A percentile compares a stretch with the other conserved stretches of the same genome.
Evolutionary conservation across 768 basidiomycete genomes (phyloP).

Genomic region (Tricholoma furcatifolium): DNA sequence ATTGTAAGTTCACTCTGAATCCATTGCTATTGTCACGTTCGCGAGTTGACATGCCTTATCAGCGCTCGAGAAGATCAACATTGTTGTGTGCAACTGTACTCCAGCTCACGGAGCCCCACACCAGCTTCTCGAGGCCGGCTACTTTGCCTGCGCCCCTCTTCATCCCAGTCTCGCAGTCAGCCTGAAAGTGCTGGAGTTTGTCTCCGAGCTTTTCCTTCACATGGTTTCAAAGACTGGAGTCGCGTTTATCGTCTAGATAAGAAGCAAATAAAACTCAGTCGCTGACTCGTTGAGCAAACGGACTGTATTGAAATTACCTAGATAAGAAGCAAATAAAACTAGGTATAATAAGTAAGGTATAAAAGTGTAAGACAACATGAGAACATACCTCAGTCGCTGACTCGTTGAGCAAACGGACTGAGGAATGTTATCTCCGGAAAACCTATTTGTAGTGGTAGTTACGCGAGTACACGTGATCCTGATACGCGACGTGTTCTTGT

Average conservation of each 20-base stretch:
- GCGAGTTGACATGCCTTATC: no score
- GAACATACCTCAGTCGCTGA: background rate
- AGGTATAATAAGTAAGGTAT: background rate
- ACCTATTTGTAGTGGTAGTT: background rate
- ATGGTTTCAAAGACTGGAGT: no score
- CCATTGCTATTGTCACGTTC: no score
- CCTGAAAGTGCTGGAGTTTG: no score
- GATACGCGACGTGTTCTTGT: background rate
- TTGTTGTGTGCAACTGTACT: no score
- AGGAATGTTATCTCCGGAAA: background rate
- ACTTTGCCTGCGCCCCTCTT: no score
- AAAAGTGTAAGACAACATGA: background rate
- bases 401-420: background rate
- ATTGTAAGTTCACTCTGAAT: no score
- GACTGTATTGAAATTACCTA: background rate
- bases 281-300: background rate
- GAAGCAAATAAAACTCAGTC: background rate
- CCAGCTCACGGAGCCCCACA: no score
- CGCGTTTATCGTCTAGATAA: background rate
- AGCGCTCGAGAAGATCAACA: no score
- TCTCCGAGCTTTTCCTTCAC: no score
- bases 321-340: background rate
- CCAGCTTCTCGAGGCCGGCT: no score
- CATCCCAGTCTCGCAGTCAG: no score
- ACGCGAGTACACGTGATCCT: background rate